Conservation (phyloP, 805 yeast genomes). For the Teunomyces cretensis region DNA sequence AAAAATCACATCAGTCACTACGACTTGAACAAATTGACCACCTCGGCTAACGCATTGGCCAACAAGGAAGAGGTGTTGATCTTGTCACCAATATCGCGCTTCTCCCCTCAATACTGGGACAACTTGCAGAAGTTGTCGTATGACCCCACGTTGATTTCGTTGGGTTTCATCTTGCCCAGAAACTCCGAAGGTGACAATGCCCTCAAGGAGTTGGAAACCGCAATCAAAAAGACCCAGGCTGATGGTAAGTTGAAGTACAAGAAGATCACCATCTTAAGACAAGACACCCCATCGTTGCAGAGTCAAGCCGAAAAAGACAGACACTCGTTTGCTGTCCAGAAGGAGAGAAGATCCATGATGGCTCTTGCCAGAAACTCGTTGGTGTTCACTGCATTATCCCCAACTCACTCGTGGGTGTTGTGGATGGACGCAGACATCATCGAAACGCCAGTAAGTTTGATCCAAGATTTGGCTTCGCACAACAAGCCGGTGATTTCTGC, state of each 20-base stretch:
- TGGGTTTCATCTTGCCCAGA: slow-evolving; percentile 91
- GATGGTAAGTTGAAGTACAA: slow-evolving; percentile 63
- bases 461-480: slow-evolving; percentile 85
- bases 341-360: slow-evolving; percentile 86
- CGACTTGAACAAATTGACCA: slow-evolving; percentile 75
- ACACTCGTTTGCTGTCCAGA: slow-evolving; percentile 84
- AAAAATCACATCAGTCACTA: slow-evolving; percentile 78
- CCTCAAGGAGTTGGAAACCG: slow-evolving; percentile 66
- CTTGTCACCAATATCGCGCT: slow-evolving; percentile 86
- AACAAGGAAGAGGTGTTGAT: slow-evolving; percentile 83
- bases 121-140: slow-evolving; percentile 73
- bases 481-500: slow-evolving; percentile 88
- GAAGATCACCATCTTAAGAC: slow-evolving; percentile 85
- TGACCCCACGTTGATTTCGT: slow-evolving; percentile 80
- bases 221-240: slow-evolving; percentile 71
- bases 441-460: slow-evolving; percentile 78
- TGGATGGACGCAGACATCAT: slow-evolving; percentile 96
- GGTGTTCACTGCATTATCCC: slow-evolving; percentile 82
- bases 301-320: slow-evolving; percentile 83
- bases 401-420: slow-evolving; percentile 89
- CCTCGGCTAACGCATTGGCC: slow-evolving; percentile 68
- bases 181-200: slow-evolving; percentile 79
- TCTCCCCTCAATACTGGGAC: slow-evolving; percentile 84
- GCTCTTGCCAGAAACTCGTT: slow-evolving; percentile 92
- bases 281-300: slow-evolving; percentile 76